Conservation (phyloP, 202 grass and related monocot genomes). For the Carex arenaria region DNA sequence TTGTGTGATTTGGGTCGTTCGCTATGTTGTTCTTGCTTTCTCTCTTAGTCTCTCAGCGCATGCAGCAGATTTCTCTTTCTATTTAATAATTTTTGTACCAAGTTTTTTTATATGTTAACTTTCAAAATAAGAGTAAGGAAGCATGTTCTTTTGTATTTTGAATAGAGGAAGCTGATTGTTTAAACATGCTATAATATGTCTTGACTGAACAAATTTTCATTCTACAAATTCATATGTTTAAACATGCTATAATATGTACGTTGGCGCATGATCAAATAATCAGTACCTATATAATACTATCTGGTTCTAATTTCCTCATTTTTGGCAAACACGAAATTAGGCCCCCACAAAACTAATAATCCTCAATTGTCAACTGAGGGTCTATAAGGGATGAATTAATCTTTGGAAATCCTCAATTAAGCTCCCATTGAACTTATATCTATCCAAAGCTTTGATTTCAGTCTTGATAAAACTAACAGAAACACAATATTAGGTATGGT, state of each 20-base stretch:
- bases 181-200: no score
- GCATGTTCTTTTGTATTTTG: no score
- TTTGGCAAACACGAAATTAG: background rate
- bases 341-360: background rate
- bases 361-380: background rate
- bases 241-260: background rate
- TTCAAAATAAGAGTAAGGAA: no score
- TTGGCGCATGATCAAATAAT: background rate
- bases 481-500: background rate
- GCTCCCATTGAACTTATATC: background rate
- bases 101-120: no score
- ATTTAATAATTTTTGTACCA: no score
- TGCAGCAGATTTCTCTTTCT: no score
- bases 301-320: background rate
- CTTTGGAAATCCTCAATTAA: background rate
- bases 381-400: background rate
- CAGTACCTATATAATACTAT: background rate
- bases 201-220: background rate
- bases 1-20: no score
- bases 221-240: constrained; percentile 7
- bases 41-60: no score
- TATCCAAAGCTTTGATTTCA: background rate
- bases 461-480: background rate
- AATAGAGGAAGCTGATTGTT: no score
- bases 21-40: no score